Conservation (phyloP, 257 asterid species). For the Lycium barbarum region DNA sequence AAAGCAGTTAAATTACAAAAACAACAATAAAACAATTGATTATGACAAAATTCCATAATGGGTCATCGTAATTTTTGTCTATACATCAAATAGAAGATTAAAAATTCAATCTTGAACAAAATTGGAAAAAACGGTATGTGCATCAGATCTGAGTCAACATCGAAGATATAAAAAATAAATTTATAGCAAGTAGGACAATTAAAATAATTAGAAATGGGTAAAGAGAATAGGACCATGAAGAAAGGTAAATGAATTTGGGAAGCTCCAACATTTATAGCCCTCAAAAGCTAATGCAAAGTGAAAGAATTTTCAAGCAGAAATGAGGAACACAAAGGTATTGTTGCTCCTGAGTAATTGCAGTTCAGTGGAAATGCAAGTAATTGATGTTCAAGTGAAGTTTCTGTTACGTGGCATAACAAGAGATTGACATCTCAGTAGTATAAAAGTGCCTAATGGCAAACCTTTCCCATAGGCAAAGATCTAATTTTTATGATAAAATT, state of each 20-base stretch:
- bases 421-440: not conserved
- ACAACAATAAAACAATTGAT: not conserved
- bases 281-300: not conserved
- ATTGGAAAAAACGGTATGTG: not conserved
- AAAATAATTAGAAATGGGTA: too few relatives aligned
- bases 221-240: not conserved
- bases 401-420: not conserved
- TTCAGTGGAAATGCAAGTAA: not conserved
- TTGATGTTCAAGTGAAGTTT: not conserved
- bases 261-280: constrained; percentile 10
- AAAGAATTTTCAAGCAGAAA: not conserved
- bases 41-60: not conserved
- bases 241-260: not conserved
- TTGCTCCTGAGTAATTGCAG: not conserved
- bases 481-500: not conserved
- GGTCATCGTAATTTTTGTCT: not conserved
- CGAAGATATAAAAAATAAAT: not conserved
- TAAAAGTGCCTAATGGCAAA: not conserved
- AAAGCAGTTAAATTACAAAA: not conserved
- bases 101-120: constrained; percentile 5
- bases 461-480: not conserved
- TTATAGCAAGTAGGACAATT: not conserved
- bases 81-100: not conserved
- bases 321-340: not conserved
- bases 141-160: not conserved